Conservation (phyloP, 352 stramenopile genomes). For the Plasmopara halstedii region DNA sequence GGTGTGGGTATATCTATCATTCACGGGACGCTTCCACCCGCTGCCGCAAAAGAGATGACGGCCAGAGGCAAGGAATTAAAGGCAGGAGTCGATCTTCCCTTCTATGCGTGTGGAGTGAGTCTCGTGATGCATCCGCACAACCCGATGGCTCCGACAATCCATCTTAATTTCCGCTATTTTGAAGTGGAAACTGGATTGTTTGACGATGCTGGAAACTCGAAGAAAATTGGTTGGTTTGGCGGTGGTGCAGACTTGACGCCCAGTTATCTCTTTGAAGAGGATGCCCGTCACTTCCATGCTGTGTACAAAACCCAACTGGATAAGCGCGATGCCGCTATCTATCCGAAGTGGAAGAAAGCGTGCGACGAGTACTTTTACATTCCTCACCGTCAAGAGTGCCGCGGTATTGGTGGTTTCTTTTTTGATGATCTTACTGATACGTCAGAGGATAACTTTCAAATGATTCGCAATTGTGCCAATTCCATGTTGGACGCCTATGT, state of each 20-base stretch:
- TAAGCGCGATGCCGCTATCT: constrained; percentile 89
- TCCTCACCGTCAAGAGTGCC: constrained; percentile 91
- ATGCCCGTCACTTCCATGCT: constrained; percentile 96
- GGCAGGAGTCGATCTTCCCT: constrained; percentile 81
- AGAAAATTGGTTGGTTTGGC: constrained; percentile 91
- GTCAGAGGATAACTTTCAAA: constrained; percentile 83
- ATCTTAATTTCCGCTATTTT: constrained; percentile 98
- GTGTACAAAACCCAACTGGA: constrained; percentile 93
- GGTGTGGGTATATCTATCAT: constrained; percentile 97
- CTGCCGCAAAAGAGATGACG: constrained; percentile 77
- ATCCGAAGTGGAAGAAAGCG: constrained; percentile 94
- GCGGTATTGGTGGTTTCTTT: constrained; percentile 97
- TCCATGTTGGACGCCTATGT: constrained; percentile 91
- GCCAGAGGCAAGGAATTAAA: constrained; percentile 66
- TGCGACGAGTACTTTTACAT: constrained; percentile 99
- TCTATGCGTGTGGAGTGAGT: constrained; percentile 94
- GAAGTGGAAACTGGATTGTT: constrained; percentile 85
- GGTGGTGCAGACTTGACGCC: constrained; percentile 97
- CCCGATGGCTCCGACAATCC: constrained; percentile 93
- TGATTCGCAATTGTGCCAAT: constrained; percentile 68
- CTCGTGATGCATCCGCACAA: constrained; percentile 96
- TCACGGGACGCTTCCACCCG: constrained; percentile 91
- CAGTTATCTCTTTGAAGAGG: constrained; percentile 93
- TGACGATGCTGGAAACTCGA: constrained; percentile 71
- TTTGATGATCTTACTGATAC: constrained; percentile 97